Percentiles rank a stretch among this genome's conserved stretches.
These are phyloP conservation scores for Elsinoe australis DNA, from an alignment of 2,329 filamentous ascomycete species.

Conservation along the genomic window DNA sequence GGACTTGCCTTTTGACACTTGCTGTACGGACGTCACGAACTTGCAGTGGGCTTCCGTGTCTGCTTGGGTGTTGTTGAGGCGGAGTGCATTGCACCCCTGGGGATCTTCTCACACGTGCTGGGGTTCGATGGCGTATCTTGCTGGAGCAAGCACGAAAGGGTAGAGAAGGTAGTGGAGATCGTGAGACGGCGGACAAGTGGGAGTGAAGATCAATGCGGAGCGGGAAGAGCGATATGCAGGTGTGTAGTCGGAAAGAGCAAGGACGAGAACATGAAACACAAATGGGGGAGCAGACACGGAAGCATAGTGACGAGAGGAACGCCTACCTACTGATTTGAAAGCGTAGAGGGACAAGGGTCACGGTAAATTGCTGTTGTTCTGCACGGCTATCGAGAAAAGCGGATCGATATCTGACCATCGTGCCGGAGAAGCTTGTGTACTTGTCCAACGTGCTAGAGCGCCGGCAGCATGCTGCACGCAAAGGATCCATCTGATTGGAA, in stretches of 20 bases:
- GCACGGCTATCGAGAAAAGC: too few species aligned
- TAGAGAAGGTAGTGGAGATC: not conserved
- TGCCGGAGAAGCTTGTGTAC: too few species aligned
- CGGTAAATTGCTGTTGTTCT: too few species aligned
- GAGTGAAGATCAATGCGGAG: not conserved
- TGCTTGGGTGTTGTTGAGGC: not conserved
- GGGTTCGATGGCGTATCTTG: not conserved
- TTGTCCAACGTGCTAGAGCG: too few species aligned
- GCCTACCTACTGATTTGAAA: too few species aligned
- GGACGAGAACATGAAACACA: constrained; percentile 3
- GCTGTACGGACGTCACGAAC: not conserved
- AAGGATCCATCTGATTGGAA: not conserved
- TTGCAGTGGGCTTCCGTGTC: not conserved
- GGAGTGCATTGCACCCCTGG: constrained; percentile 1
- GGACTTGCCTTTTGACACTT: constrained; percentile 4
- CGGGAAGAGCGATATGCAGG: not conserved
- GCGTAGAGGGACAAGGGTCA: too few species aligned
- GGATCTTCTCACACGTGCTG: constrained; percentile 8
- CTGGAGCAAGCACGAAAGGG: not conserved
- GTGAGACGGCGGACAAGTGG: not conserved
- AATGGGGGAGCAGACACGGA: too few species aligned
- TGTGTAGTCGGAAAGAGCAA: not conserved
- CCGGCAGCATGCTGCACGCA: too few species aligned
- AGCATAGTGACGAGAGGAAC: too few species aligned
- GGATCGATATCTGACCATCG: too few species aligned